These are phyloP conservation scores for Skeletonema costatum DNA, from an alignment of 108 stramenopile species.

Conservation along the genomic window DNA sequence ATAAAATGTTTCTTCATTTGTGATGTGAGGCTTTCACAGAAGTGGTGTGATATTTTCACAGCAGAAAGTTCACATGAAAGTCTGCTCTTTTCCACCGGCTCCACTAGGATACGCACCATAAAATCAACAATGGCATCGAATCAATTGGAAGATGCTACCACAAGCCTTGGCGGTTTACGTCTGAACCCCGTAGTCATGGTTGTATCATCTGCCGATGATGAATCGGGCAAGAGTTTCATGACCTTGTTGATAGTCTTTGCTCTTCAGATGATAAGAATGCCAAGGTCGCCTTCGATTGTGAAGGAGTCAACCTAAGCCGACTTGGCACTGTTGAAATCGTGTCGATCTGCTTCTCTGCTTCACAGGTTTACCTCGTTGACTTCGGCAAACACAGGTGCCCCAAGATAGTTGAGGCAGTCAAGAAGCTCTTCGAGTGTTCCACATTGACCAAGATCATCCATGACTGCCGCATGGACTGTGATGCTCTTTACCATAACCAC, in stretches of 20 bases:
- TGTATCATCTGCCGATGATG: neutral
- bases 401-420: conserved; percentile 10
- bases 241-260: conserved; percentile 10
- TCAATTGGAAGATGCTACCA: too few relatives aligned
- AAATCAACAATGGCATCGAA: too few relatives aligned
- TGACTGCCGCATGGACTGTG: conserved; percentile 50
- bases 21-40: too few relatives aligned
- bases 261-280: neutral
- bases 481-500: conserved; percentile 45
- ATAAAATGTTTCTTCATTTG: too few relatives aligned
- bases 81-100: too few relatives aligned
- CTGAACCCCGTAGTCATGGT: neutral
- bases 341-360: conserved; percentile 26
- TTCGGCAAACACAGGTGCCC: neutral
- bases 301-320: conserved; percentile 43
- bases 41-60: too few relatives aligned
- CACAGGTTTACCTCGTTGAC: conserved; percentile 11
- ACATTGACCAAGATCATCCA: conserved; percentile 45
- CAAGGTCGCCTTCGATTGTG: conserved; percentile 43
- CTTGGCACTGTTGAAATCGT: conserved; percentile 40
- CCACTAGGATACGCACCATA: too few relatives aligned
- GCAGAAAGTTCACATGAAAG: too few relatives aligned
- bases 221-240: neutral
- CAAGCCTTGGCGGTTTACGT: too few relatives aligned
- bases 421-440: conserved; percentile 27